Base-by-base conservation (phyloP, 1,139 yeast species). In the Geotrichum aggregatum region DNA sequence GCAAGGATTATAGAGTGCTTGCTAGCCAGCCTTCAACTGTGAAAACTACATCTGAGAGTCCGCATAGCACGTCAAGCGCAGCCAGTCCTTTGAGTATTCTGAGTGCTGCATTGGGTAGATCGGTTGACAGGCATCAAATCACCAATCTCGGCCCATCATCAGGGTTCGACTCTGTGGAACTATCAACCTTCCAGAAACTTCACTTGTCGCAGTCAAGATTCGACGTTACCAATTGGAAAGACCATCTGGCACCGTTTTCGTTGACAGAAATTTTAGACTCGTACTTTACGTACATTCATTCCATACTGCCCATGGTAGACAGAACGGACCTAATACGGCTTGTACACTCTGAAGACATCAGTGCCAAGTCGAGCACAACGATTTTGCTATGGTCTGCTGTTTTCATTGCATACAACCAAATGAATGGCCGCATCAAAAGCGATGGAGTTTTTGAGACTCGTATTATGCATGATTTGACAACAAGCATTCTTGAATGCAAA, bases 301-400 rank as follows among this genome's bases (percentile, higher is more conserved):
- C 57, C 11, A 26, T 56, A n/a, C 47, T 57, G 14, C 60, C 60
- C 11, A 55, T 57, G 60, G 58, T 57, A 14, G 52, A 57, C 33
- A 53, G 54, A 22, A 30, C 40, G 4, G 49, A 41, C n/a, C 41
- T 57, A 38, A 49, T 57, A n/a, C 51, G 50, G 33, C 44, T 56
- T 2, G 43, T 55, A 45, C 52, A 50, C 33, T 52, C 55, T 8
- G 18, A 54, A 2, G 51, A 56, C 24, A 45, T 58, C 6, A 46
- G 47, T 3, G 33, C 18, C 26, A 57, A 54, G 45, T 47, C 50
- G 11, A 48, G 56, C 5, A 30, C 33, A 11, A 49, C 52, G 18
- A 55, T 59, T 39, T 47, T 57, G 24, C 36, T 57, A 42, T 57
- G 60, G 60, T 49, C 59, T 8, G 43, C 56, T 10, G 47, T 57